Base-by-base conservation (phyloP, 495 filamentous ascomycete species). In the Pyrenula aspistea region DNA sequence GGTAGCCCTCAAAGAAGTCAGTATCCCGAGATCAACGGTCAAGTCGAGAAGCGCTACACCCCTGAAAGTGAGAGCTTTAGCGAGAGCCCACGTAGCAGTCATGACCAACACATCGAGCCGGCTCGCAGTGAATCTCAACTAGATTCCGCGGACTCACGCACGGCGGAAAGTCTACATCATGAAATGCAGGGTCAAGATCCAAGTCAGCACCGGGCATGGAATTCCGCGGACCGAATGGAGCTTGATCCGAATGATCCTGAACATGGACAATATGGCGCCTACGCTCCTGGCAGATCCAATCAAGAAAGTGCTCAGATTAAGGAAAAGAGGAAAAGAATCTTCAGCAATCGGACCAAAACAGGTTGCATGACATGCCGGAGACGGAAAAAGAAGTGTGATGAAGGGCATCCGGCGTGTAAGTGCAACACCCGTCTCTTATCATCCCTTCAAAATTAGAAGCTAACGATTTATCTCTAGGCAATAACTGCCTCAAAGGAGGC, bases 331-430 rank as follows among this genome's bases (percentile, higher is more conserved):
- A 95, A 95, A 66, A 82, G 89, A 22, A 77, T 94, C 63, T 98
- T 97, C 65, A 95, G 89, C 69, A 96, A 96, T 68, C 82, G 93
- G 55, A 97, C 93, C 19, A 97, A 97, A 73, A 96, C 93, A 25
- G 93, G 93, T 19, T 98, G 93, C 67, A 87, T 96, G 73, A 98
- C 93, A 24, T 98, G 93, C 68, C 79, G 93, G 55, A 81, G 84
- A 62, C 81, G 93, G 51, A 98, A 98, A 80, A 98, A 98, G 81
- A 98, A 98, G 70, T 98, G 93, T 66, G 93, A 98, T 64, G 93
- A 98, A 72, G 79, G 79, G 59, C 92, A 96, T 70, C 93, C 93
- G 49, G 86, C 91, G 75, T 98, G 93, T 95, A 62, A 73, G 76
- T 73, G 21, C 49, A 24, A 8, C 50, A 8, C 53, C 25, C 21